Percentiles rank a stretch among this genome's conserved stretches.
phyloP scores from a whole-genome alignment of 2,329 filamentous ascomycete species.

The Huntiella abstrusa region DNA sequence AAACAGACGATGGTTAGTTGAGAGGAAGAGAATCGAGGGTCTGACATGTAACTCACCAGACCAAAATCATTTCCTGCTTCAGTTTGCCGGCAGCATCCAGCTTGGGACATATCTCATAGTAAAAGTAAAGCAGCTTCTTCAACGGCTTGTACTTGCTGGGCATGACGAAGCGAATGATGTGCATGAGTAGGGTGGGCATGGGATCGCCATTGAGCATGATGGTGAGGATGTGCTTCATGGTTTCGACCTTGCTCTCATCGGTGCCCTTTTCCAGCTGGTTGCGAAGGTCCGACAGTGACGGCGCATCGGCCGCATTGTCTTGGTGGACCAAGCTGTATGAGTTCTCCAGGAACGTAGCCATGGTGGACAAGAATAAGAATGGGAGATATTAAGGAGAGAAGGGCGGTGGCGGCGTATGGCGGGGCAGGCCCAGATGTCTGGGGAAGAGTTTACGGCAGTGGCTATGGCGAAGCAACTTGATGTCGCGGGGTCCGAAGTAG shows the following conservation, averaged over 20 bases:
- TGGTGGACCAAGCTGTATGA: constrained; percentile 93
- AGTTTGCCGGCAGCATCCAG: constrained; percentile 80
- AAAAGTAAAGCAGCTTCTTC: constrained; percentile 98
- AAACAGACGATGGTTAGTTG: background rate
- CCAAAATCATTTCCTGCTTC: constrained; percentile 98
- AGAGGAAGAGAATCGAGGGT: background rate
- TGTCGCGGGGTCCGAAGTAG: too few species aligned
- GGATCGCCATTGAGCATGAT: constrained; percentile 97
- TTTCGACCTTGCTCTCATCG: constrained; percentile 83
- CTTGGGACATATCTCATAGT: constrained; percentile 98
- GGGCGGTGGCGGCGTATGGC: too few species aligned
- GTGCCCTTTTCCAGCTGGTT: constrained; percentile 85
- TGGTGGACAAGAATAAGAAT: constrained; percentile 21
- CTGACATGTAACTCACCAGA: constrained; percentile 46
- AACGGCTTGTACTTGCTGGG: constrained; percentile 88
- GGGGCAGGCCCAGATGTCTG: too few species aligned
- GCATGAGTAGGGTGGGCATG: constrained; percentile 91
- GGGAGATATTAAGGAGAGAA: too few species aligned
- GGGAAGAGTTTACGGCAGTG: too few species aligned
- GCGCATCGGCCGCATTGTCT: constrained; percentile 90
- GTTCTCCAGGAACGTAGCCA: constrained; percentile 88
- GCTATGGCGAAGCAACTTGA: too few species aligned
- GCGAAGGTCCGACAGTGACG: constrained; percentile 76
- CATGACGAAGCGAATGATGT: constrained; percentile 99
- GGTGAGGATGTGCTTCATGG: constrained; percentile 88